These are phyloP conservation scores for Starmerella cellae DNA, from an alignment of 805 yeast genomes.

Conservation along the genomic window DNA sequence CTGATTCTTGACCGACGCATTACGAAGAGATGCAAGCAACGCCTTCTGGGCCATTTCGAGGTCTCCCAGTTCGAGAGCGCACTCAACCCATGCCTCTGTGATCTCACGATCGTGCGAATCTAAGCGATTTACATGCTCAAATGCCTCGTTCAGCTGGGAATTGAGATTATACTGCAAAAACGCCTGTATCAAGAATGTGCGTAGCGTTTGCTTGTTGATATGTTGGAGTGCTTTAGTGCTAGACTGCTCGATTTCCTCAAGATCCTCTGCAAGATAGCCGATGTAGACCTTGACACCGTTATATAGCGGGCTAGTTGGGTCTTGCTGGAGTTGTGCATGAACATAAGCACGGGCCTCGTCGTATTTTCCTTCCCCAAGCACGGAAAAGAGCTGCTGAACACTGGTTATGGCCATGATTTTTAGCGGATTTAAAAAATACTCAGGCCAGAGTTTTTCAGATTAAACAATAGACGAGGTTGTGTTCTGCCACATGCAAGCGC, in stretches of 20 bases:
- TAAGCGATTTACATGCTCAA: conserved; percentile 18
- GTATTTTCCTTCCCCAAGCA: too few species aligned
- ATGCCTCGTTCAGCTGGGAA: conserved; percentile 21
- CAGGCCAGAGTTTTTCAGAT: too few species aligned
- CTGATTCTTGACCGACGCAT: conserved; percentile 13
- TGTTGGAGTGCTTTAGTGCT: conserved; percentile 11
- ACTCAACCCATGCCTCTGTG: conserved; percentile 19
- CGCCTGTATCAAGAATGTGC: conserved; percentile 24
- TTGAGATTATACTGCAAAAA: conserved; percentile 22
- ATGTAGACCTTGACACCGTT: conserved; percentile 18
- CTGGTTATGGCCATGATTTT: too few species aligned
- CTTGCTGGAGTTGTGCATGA: conserved; percentile 36
- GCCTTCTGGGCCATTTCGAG: conserved; percentile 18
- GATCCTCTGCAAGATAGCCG: conserved; percentile 9
- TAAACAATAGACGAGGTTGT: too few species aligned
- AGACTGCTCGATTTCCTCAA: conserved; percentile 7
- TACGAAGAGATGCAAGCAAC: conserved; percentile 20
- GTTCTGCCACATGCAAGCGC: too few species aligned
- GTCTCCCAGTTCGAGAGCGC: conserved; percentile 15
- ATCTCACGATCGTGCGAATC: conserved; percentile 17
- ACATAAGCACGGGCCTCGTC: conserved; percentile 40
- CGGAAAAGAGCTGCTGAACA: too few species aligned
- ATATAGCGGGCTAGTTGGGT: conserved; percentile 46
- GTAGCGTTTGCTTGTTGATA: conserved; percentile 12
- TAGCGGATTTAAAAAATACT: too few species aligned